Conservation (phyloP, 176 grass and related monocot genomes). For the Ampelocalamus luodianensis region DNA sequence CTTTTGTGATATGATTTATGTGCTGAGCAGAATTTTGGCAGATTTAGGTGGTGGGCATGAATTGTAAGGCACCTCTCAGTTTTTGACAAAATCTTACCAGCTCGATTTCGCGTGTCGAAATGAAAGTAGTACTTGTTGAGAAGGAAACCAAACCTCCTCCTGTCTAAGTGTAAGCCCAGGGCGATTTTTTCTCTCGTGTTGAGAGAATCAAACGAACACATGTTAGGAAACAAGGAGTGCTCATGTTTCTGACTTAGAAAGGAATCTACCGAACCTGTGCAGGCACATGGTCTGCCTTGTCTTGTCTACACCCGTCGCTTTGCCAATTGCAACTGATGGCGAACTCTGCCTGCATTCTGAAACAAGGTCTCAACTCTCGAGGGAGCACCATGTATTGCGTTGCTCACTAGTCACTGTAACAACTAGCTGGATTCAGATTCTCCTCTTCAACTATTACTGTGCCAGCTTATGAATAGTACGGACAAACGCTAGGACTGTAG, state of each 20-base stretch:
- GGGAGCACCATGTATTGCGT: too few species aligned
- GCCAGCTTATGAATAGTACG: not conserved
- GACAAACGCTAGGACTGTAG: not conserved
- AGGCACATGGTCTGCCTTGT: constrained; percentile 42
- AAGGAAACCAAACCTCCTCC: not conserved
- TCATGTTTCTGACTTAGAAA: constrained; percentile 1
- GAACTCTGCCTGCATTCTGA: constrained; percentile 22
- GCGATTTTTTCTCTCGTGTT: not conserved
- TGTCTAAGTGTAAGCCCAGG: not conserved
- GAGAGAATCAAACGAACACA: not conserved
- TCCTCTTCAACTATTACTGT: too few species aligned
- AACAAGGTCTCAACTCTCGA: not conserved
- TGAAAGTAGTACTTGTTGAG: not conserved
- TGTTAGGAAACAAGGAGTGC: not conserved
- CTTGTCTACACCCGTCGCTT: not conserved
- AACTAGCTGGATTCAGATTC: not conserved
- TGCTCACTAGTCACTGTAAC: too few species aligned
- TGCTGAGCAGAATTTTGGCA: not conserved
- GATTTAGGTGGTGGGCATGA: constrained; percentile 32
- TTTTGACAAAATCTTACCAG: not conserved
- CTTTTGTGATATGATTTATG: constrained; percentile 15
- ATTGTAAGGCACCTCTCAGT: constrained; percentile 19
- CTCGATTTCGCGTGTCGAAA: constrained; percentile 2
- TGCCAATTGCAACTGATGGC: constrained; percentile 7
- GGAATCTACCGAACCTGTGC: not conserved